These are phyloP conservation scores for Solanum paucissectum DNA, from an alignment of 257 asterid genomes.

Conservation along the genomic window DNA sequence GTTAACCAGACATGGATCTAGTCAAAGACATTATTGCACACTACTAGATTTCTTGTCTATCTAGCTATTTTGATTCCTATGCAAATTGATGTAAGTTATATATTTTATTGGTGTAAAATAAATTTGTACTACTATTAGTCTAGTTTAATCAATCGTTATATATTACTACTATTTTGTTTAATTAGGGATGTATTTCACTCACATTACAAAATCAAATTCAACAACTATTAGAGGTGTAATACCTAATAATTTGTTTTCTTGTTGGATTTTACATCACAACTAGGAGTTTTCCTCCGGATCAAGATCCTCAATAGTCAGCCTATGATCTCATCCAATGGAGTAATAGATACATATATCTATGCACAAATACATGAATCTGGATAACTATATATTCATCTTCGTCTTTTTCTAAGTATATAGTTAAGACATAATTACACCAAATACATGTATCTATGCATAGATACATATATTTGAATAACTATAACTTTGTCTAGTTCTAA, in stretches of 20 bases:
- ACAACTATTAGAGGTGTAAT: no score
- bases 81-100: neutral
- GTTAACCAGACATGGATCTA: neutral
- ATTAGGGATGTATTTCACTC: no score
- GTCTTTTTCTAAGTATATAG: no score
- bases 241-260: no score
- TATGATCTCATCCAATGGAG: no score
- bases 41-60: neutral
- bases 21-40: neutral
- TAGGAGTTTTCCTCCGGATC: no score
- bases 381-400: accelerated
- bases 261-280: no score
- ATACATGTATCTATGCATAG: no score
- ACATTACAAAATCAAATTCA: no score
- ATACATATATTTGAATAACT: neutral
- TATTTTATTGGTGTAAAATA: neutral
- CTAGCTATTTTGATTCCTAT: neutral
- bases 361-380: no score
- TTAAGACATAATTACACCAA: neutral
- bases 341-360: no score
- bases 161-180: neutral
- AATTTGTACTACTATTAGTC: neutral
- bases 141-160: neutral
- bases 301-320: no score
- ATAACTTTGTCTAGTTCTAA: neutral